A percentile compares a stretch with the other conserved stretches of the same genome.
These are phyloP conservation scores for Arthroderma sp. DNA, from an alignment of 2,329 filamentous ascomycete genomes.

Conservation along the genomic window DNA sequence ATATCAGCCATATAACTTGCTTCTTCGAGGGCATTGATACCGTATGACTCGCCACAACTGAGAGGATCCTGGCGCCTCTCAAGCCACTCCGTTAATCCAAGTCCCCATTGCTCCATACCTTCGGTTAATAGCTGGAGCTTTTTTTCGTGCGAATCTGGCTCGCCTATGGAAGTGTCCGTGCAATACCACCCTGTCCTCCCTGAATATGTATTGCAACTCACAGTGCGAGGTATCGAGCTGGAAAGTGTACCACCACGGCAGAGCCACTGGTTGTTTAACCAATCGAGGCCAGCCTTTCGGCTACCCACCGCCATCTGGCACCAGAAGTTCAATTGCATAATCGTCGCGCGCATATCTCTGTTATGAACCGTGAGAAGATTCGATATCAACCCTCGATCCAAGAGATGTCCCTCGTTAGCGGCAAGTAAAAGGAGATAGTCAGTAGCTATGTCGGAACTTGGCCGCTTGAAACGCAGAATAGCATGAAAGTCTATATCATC, in stretches of 20 bases:
- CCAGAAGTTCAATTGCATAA: constrained; percentile 86
- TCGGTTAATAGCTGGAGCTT: constrained; percentile 54
- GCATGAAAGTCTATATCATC: constrained; percentile 67
- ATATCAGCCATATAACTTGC: constrained; percentile 21
- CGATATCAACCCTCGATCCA: constrained; percentile 53
- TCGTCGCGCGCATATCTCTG: constrained; percentile 63
- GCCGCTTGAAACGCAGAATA: constrained; percentile 61
- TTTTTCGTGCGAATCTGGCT: constrained; percentile 28
- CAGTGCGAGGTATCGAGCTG: constrained; percentile 46
- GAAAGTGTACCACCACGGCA: constrained; percentile 52
- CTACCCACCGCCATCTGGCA: constrained; percentile 93
- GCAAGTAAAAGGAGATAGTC: constrained; percentile 74
- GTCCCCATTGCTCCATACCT: constrained; percentile 52
- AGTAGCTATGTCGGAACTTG: constrained; percentile 53
- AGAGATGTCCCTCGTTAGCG: constrained; percentile 74
- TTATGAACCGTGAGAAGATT: constrained; percentile 56
- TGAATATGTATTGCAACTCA: constrained; percentile 68
- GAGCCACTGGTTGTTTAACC: constrained; percentile 72
- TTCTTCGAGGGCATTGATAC: constrained; percentile 18
- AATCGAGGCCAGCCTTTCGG: constrained; percentile 72
- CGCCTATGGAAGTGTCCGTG: constrained; percentile 42
- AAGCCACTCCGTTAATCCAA: constrained; percentile 50
- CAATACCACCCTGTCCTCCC: constrained; percentile 64
- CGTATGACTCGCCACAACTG: constrained; percentile 8
- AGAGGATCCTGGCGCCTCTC: constrained; percentile 11